These are phyloP conservation scores for Globisporangium camurandrum DNA, from an alignment of 352 stramenopile species.

Conservation along the genomic window DNA sequence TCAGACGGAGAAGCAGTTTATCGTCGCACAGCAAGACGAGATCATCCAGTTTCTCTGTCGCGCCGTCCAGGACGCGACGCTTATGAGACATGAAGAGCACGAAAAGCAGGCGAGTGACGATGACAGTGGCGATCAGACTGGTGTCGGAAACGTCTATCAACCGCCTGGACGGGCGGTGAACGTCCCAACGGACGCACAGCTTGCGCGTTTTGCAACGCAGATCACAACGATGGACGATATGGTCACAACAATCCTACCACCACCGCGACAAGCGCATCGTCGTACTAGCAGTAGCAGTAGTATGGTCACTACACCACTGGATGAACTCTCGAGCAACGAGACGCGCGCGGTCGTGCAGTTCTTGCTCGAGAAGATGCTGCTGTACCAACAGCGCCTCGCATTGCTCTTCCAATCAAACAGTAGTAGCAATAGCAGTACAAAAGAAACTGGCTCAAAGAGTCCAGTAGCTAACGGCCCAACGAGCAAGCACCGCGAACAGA, in stretches of 20 bases:
- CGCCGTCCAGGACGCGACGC: slow-evolving; percentile 24
- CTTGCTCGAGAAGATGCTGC: slow-evolving; percentile 54
- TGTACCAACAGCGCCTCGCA: slow-evolving; percentile 48
- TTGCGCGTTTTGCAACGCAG: slow-evolving; percentile 15
- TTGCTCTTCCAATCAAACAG: slow-evolving; percentile 21
- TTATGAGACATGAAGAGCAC: background rate
- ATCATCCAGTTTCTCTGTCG: slow-evolving; percentile 54
- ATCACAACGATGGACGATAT: slow-evolving; percentile 35
- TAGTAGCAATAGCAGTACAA: background rate
- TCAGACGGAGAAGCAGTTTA: slow-evolving; percentile 45
- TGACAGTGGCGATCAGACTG: background rate
- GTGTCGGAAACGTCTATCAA: background rate
- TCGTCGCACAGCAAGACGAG: slow-evolving; percentile 56
- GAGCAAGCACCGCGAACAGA: slow-evolving; percentile 13
- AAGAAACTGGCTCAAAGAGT: too few species aligned
- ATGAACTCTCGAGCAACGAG: slow-evolving; percentile 44
- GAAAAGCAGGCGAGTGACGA: slow-evolving; percentile 1
- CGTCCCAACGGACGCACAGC: slow-evolving; percentile 1
- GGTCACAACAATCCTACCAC: slow-evolving; percentile 17
- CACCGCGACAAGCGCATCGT: too few species aligned
- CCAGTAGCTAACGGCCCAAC: too few species aligned
- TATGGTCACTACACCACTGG: too few species aligned
- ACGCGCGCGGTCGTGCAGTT: slow-evolving; percentile 41
- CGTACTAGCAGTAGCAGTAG: too few species aligned
- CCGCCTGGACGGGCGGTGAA: background rate